A percentile compares a stretch with the other conserved stretches of the same genome.
Evolutionary conservation across 2,329 filamentous ascomycete species (phyloP).

Genomic region (Colletotrichum aenigma): DNA sequence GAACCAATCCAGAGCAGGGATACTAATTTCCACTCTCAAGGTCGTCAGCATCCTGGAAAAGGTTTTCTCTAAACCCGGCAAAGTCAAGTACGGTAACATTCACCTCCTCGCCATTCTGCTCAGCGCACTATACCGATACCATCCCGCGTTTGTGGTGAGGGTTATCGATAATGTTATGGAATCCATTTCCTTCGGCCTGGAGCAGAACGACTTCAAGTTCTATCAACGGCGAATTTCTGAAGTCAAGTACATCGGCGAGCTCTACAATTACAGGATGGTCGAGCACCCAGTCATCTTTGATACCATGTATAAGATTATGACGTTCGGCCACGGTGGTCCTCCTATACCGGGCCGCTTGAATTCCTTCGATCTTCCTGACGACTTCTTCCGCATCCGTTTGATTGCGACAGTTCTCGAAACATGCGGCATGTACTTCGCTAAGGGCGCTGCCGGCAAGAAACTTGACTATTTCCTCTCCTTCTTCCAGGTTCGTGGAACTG

Average conservation of each 20-base stretch:
- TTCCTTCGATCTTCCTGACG: slow-evolving; percentile 84
- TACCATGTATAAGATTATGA: slow-evolving; percentile 90
- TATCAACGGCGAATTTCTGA: slow-evolving; percentile 95
- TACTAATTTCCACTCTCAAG: slow-evolving; percentile 23
- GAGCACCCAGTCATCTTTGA: slow-evolving; percentile 97
- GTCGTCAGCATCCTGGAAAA: slow-evolving; percentile 82
- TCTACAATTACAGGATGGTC: slow-evolving; percentile 97
- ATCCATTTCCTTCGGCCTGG: slow-evolving; percentile 83
- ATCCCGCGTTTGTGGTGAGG: slow-evolving; percentile 87
- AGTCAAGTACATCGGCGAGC: slow-evolving; percentile 93
- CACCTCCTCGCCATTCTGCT: slow-evolving; percentile 90
- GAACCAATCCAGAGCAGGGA: not conserved
- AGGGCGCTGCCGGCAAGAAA: slow-evolving; percentile 93
- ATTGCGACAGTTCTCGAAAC: slow-evolving; percentile 91
- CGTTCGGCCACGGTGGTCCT: slow-evolving; percentile 88
- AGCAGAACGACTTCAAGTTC: slow-evolving; percentile 96
- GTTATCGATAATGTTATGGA: slow-evolving; percentile 93
- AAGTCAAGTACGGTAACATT: slow-evolving; percentile 97
- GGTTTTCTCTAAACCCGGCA: slow-evolving; percentile 93
- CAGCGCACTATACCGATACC: slow-evolving; percentile 87
- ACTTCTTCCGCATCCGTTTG: slow-evolving; percentile 93
- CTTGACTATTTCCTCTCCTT: slow-evolving; percentile 97
- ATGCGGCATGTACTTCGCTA: slow-evolving; percentile 94
- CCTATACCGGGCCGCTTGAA: slow-evolving; percentile 80
- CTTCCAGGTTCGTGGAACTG: slow-evolving; percentile 69